Evolutionary conservation across 768 basidiomycete genomes (phyloP).

Genomic region (Suillus tomentosus): DNA sequence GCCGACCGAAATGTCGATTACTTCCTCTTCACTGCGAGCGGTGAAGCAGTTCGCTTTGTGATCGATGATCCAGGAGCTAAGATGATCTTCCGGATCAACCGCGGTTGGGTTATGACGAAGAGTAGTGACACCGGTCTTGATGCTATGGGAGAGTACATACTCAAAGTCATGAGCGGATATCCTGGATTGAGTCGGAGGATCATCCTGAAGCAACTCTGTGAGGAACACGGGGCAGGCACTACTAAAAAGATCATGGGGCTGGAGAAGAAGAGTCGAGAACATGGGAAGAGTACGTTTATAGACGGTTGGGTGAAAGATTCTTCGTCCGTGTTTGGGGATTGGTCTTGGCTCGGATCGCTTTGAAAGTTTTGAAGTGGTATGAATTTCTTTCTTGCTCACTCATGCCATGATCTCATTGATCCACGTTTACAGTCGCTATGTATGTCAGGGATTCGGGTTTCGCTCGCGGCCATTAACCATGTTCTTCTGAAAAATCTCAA

Average conservation of each 20-base stretch:
- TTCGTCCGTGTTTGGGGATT: not conserved
- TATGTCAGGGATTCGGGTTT: not conserved
- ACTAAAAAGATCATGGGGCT: not conserved
- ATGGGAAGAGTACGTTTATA: not conserved
- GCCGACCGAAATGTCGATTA: conserved; percentile 22
- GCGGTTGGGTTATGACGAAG: conserved; percentile 11
- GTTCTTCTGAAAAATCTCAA: not conserved
- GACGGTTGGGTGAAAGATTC: not conserved
- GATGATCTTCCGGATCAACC: conserved; percentile 19
- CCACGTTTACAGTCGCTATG: not conserved
- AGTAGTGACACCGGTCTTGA: conserved; percentile 5
- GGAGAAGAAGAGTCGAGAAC: not conserved
- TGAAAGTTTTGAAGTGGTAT: not conserved
- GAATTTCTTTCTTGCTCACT: not conserved
- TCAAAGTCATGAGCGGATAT: conserved; percentile 19
- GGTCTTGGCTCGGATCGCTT: not conserved
- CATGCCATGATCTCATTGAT: not conserved
- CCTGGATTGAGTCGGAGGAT: conserved; percentile 21
- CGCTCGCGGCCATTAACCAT: not conserved
- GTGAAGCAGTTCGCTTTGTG: conserved; percentile 18
- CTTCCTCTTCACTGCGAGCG: conserved; percentile 22
- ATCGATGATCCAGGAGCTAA: conserved; percentile 16
- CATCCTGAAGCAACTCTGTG: conserved; percentile 1
- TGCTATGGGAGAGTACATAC: conserved; percentile 20
- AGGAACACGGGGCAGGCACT: not conserved